Base-by-base conservation (phyloP, 2,329 filamentous ascomycete species). In the Microdochium trichocladiopsis region DNA sequence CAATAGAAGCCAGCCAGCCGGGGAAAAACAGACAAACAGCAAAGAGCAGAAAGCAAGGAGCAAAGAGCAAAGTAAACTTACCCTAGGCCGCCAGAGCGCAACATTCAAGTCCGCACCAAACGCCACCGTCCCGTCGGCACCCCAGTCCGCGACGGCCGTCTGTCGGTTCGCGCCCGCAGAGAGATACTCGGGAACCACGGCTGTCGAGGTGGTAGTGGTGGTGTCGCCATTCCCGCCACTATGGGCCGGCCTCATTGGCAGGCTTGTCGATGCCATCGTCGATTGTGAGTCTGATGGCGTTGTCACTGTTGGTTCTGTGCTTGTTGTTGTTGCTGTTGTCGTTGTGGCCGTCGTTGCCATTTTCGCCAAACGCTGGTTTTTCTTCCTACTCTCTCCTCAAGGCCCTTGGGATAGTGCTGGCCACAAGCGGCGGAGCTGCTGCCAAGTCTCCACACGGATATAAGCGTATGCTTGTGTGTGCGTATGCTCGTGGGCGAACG, bases 41-140 rank as follows among this genome's bases (percentile, higher is more conserved):
- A n/a, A n/a, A 31, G 6, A 37, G 51, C 9, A 51, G 49, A 41
- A 18, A 18, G 36, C 10, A 18, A 41, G 36, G n/a, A 18, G n/a
- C 43, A 50, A 49, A 47, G 28, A 25, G 51, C 8, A 47, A 45
- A 24, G 48, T 45, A 47, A 12, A 24, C 84, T 70, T 76, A 92
- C 89, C 66, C 78, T 69, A 52, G 91, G 91, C 65, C 84, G 77
- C 94, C 94, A 99, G 41, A 97, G 66, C 45, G 91, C 93, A 60
- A 99, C 80, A 70, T 94, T 94, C 60, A 86, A 84, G 69, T 95
- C 90, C 9, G 92, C 87, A 28, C 94, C 94, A 72, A 90, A 99
- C 25, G 91, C 94, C 51, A 99, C 76, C 47, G 91, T 66, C 10
- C 87, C 88, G 57, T 78, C 72, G 21, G 71, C 65, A 64, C 88